Base-by-base conservation (phyloP, 1,284 basidiomycete species). In the Polyporus tsugae region DNA sequence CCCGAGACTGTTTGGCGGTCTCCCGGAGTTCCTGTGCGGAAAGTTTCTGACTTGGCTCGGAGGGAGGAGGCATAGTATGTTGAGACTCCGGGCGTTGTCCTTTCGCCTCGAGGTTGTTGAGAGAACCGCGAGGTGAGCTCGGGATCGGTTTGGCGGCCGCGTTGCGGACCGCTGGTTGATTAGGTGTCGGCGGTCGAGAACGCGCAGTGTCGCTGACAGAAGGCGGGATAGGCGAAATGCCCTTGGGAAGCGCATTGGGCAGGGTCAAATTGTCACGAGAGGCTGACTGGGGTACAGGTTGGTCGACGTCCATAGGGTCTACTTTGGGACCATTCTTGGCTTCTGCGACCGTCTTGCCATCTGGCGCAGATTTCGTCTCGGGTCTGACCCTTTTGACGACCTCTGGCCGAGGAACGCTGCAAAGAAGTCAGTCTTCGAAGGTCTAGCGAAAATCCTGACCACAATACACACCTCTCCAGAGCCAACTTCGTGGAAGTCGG, bases 1-100 rank as follows among this genome's bases (percentile, higher is more conserved):
- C 73, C 39, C 81, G 77, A 19, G 86, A 84, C 75, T 91, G 89
- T 73, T 89, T 91, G 10, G 92, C 92, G 7, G 90, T 93, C 75
- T 92, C 91, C 62, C 93, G 86, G 6, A 95, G 83, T 73, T 94
- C 93, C 74, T 94, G 92, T 0, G 93, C 93, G n/a, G 90, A 90
- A 10, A 82, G 79, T 0, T 91, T 94, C 74, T 94, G 92, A 74
- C 93, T 95, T 1, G 93, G 93, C 57, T 84, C 88, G n/a, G 80
- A 82, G 19, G 93, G 93, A 15, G 93, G 93, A 33, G 91, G 91
- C 93, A 95, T 95, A 1, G 78, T 77, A 53, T 84, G 84, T n/a
- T 74, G 75, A 33, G 77, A 69, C 33, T 84, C 82, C 6, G 75
- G 63, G 36, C 80, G 79, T 17, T 74, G 29, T 58, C 55, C 49